A percentile compares a stretch with the other conserved stretches of the same genome.
Evolutionary conservation across 164 flowering plant genomes (phyloP).

Genomic region (Amborella trichopoda): DNA sequence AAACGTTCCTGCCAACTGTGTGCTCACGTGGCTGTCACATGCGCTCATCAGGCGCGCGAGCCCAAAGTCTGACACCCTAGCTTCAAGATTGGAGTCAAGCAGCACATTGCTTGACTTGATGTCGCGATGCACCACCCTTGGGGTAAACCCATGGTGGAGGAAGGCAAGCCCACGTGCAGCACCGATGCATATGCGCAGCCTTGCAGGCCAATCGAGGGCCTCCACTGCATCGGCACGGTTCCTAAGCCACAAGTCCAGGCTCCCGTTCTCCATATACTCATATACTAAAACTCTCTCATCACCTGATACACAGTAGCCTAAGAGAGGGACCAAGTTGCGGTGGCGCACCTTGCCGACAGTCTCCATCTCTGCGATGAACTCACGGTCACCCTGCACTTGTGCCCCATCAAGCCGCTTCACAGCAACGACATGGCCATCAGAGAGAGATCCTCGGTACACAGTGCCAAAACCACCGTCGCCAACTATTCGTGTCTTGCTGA

Average conservation of each 20-base stretch:
- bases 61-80: constrained; percentile 61
- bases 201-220: constrained; percentile 41
- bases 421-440: constrained; percentile 34
- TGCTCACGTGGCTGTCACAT: constrained; percentile 55
- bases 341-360: constrained; percentile 66
- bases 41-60: constrained; percentile 61
- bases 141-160: constrained; percentile 56
- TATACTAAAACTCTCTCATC: constrained; percentile 50
- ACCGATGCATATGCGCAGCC: constrained; percentile 47
- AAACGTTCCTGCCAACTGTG: constrained; percentile 51
- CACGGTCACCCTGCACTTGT: constrained; percentile 36
- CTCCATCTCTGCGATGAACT: constrained; percentile 59
- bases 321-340: constrained; percentile 39
- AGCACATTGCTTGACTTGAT: constrained; percentile 60
- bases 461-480: constrained; percentile 67
- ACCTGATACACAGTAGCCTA: constrained; percentile 44
- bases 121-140: constrained; percentile 64
- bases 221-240: constrained; percentile 44
- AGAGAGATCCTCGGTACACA: constrained; percentile 43
- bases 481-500: constrained; percentile 44
- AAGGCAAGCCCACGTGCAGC: constrained; percentile 60
- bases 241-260: constrained; percentile 61
- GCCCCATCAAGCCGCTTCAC: constrained; percentile 44
- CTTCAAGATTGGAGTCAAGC: constrained; percentile 32
- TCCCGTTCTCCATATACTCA: constrained; percentile 62